Base-by-base conservation (phyloP, 2,329 filamentous ascomycete genomes). In the Penicillium sp. region DNA sequence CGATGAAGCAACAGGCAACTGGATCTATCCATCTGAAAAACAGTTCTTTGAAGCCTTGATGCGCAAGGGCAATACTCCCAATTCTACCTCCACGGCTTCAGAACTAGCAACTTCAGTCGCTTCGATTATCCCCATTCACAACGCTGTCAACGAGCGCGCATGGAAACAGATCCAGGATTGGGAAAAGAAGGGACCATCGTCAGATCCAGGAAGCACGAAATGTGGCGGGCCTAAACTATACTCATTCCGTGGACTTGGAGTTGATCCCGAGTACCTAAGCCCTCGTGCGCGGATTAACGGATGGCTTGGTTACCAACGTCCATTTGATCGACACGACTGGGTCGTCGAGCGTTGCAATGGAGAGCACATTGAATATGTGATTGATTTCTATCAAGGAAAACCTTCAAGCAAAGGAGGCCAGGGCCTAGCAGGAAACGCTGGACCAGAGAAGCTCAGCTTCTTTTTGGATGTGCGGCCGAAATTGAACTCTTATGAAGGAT, bases 11-110 rank as follows among this genome's bases (percentile, higher is more conserved):
- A 85, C 85, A 0, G 93, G 93, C 0, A 96, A 97, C 74, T 99
- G 95, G 95, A 88, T 99, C 59, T 99, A 99, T 76, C 95, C 95
- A 0, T 95, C 90, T 0, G 93, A 98, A 74, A 89, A 90, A 71
- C 96, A 97, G 87, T 99, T 99, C 81, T 98, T 98, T 78, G 90
- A 96, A 48, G 95, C 95, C 45, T 93, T 99, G 87, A 87, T 89
- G 80, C 88, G 93, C 71, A 99, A 99, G 76, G 89, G 91, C 77
- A 86, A 92, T 78, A 85, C 87, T 59, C 87, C 75, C 84, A 29
- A 79, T 82, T 76, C 76, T 8, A 68, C 74, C 2, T 63, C 68
- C 21, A 74, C 75, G 8, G 68, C 76, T 3, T 71, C 71, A 3
- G 76, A 78, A 56, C 64, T 80, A 14, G 85, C 84, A 0, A 79